These are phyloP conservation scores for Fusarium albidum DNA, from an alignment of 2,329 filamentous ascomycete species.

Conservation along the genomic window DNA sequence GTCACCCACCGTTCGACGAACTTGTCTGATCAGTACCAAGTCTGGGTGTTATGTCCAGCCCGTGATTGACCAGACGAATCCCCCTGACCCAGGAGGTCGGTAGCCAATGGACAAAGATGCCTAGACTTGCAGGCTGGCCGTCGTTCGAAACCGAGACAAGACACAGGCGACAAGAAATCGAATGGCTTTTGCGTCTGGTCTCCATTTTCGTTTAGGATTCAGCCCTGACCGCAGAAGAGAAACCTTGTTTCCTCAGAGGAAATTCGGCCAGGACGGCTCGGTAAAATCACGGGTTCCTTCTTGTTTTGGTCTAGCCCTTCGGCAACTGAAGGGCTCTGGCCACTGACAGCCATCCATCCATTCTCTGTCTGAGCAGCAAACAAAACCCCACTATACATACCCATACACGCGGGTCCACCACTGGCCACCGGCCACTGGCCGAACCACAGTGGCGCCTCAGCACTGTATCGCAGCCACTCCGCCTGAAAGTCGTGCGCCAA, in stretches of 20 bases:
- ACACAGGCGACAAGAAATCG: conserved; percentile 12
- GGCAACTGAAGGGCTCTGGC: conserved; percentile 15
- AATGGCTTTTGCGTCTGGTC: conserved; percentile 26
- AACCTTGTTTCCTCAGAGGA: conserved; percentile 19
- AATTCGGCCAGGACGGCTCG: conserved; percentile 32
- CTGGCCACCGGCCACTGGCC: conserved; percentile 7
- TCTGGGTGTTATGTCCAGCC: conserved; percentile 17
- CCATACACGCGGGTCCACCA: neutral
- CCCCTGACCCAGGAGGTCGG: conserved; percentile 30
- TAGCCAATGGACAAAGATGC: conserved; percentile 26
- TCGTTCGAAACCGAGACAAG: conserved; percentile 12
- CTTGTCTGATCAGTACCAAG: conserved; percentile 17
- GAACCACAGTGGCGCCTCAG: neutral
- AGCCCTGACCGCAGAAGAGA: conserved; percentile 42
- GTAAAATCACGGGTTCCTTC: conserved; percentile 41
- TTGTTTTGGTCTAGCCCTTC: conserved; percentile 31
- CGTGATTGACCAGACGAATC: conserved; percentile 14
- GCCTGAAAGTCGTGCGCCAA: conserved; percentile 13
- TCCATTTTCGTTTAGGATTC: conserved; percentile 44
- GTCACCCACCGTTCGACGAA: conserved; percentile 16
- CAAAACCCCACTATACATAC: conserved; percentile 29
- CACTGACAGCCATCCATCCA: conserved; percentile 19
- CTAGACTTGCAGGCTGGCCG: neutral
- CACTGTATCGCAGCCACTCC: neutral
- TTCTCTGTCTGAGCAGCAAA: neutral